phyloP scores from a whole-genome alignment of 176 grass and related monocot genomes.

The Echinochloa phyllopogon region DNA sequence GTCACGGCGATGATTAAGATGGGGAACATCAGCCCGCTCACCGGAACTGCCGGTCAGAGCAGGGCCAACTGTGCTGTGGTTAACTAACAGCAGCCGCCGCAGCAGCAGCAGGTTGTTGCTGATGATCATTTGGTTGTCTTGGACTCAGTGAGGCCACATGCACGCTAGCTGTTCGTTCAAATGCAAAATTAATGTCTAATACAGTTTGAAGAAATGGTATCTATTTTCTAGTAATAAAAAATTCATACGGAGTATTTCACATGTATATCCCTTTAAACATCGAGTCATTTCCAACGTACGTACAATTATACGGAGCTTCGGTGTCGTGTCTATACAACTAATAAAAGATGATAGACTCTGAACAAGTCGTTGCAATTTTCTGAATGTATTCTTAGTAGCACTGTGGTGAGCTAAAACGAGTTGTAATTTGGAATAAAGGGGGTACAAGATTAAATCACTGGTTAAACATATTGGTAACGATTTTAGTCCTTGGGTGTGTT shows the following conservation, averaged over 20 bases:
- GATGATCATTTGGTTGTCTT: not conserved
- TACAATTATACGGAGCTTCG: no score
- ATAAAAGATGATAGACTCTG: no score
- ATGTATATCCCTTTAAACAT: not conserved
- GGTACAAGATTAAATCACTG: no score
- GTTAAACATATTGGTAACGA: no score
- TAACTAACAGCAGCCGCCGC: conserved; percentile 3
- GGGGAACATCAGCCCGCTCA: conserved; percentile 42
- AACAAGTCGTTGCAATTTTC: no score
- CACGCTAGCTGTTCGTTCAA: not conserved
- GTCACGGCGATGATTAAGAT: conserved; percentile 46
- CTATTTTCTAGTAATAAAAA: not conserved
- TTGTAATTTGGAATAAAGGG: no score
- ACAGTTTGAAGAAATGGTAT: not conserved
- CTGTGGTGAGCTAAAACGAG: no score
- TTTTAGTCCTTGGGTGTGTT: no score
- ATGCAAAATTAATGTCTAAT: not conserved
- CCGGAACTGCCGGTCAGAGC: conserved; percentile 42
- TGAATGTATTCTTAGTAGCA: no score
- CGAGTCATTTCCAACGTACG: not conserved
- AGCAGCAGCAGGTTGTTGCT: not conserved
- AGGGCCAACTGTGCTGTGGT: conserved; percentile 44
- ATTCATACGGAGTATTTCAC: not conserved
- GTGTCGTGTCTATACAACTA: no score
- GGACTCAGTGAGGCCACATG: not conserved